Percentiles rank a stretch among this genome's conserved stretches.
Evolutionary conservation across 139 green algal genomes (phyloP).

Genomic region (Tetraselmis striata): DNA sequence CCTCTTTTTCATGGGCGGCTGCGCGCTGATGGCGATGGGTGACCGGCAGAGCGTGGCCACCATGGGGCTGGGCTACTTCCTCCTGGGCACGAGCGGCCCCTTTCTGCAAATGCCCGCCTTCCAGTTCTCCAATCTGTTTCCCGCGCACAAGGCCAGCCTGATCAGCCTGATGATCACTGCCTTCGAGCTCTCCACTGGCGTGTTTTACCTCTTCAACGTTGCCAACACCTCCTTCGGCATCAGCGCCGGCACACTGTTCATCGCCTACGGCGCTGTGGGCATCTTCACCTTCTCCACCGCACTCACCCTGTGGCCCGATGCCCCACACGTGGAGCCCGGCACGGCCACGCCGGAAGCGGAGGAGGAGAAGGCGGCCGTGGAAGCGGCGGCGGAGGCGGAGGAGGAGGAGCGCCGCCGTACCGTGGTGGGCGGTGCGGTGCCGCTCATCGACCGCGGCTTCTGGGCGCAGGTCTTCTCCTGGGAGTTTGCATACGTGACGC

Average conservation of each 20-base stretch:
- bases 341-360: background rate
- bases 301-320: background rate
- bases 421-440: background rate
- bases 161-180: slow-evolving; percentile 2
- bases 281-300: background rate
- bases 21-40: background rate
- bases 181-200: slow-evolving; percentile 7
- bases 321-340: background rate
- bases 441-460: background rate
- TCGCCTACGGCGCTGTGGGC: background rate
- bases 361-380: background rate
- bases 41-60: background rate
- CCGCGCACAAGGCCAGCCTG: background rate
- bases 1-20: background rate
- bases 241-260: background rate
- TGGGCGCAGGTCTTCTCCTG: background rate
- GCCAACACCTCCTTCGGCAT: background rate
- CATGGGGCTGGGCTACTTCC: background rate
- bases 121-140: slow-evolving; percentile 5
- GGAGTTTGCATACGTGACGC: slow-evolving; percentile 1
- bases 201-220: slow-evolving; percentile 5
- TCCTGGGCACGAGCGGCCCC: background rate
- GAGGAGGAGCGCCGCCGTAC: background rate
- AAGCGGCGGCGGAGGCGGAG: background rate
- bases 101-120: background rate